phyloP scores from a whole-genome alignment of 768 basidiomycete genomes.

The Dentipellis sp. region DNA sequence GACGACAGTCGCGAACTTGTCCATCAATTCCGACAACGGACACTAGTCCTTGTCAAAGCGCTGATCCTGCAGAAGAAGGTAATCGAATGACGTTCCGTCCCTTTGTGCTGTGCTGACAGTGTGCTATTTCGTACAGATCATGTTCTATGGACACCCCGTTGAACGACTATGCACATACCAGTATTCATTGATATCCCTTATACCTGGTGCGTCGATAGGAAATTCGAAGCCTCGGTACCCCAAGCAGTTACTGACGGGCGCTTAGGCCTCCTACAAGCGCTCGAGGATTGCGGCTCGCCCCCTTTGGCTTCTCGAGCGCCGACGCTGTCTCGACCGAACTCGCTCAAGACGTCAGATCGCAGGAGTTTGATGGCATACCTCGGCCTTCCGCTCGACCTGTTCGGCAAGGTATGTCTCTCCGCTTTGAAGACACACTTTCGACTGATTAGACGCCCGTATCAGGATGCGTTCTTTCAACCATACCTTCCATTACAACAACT shows the following conservation, averaged over 20 bases:
- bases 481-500: conserved; percentile 94
- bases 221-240: background rate
- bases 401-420: conserved; percentile 57
- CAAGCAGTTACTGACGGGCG: background rate
- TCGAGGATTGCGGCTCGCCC: conserved; percentile 90
- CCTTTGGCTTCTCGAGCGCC: conserved; percentile 54
- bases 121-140: conserved; percentile 46
- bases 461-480: conserved; percentile 96
- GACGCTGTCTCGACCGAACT: conserved; percentile 63
- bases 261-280: conserved; percentile 73
- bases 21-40: conserved; percentile 87
- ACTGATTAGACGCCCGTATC: background rate
- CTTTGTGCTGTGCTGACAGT: background rate
- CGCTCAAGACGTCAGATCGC: conserved; percentile 79
- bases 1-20: conserved; percentile 77
- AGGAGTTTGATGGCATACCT: conserved; percentile 87
- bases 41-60: conserved; percentile 89
- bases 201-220: conserved; percentile 55
- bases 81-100: conserved; percentile 13
- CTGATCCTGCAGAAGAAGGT: conserved; percentile 91
- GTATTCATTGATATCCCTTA: conserved; percentile 89
- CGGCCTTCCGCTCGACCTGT: conserved; percentile 90
- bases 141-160: conserved; percentile 96
- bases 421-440: background rate
- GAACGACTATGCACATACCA: conserved; percentile 96